Percentiles rank a stretch among this genome's conserved stretches.
These are phyloP conservation scores for Flaveria brownii DNA, from an alignment of 129 eudicot species.

Conservation along the genomic window DNA sequence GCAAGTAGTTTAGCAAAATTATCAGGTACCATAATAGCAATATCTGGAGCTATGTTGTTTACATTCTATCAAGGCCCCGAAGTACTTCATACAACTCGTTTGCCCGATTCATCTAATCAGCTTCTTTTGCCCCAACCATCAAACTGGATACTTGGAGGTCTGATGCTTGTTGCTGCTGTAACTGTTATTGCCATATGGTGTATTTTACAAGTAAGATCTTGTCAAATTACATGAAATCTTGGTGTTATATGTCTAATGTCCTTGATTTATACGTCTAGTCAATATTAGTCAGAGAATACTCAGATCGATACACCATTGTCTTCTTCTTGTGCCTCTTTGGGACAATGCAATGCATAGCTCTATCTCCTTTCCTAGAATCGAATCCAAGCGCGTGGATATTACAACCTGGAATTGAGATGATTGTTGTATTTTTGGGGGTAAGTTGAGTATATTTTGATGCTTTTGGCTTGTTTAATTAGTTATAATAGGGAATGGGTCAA, in stretches of 20 bases:
- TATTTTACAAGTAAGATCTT: constrained; percentile 28
- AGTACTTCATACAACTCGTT: background rate
- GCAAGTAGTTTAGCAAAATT: constrained; percentile 43
- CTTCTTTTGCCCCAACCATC: constrained; percentile 18
- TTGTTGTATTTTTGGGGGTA: constrained; percentile 24
- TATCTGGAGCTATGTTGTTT: constrained; percentile 46
- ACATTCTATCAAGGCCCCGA: constrained; percentile 44
- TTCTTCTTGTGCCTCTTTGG: constrained; percentile 29
- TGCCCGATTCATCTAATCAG: background rate
- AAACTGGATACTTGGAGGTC: constrained; percentile 31
- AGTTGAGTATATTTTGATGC: background rate
- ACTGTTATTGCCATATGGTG: background rate
- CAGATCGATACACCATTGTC: constrained; percentile 24
- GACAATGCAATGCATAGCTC: constrained; percentile 10
- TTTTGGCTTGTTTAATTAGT: background rate
- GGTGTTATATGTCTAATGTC: too few species aligned
- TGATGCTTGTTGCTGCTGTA: background rate
- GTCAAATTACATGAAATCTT: background rate
- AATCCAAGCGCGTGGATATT: constrained; percentile 28
- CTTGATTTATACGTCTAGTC: constrained; percentile 6
- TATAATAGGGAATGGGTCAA: too few species aligned
- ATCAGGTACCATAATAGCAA: constrained; percentile 42
- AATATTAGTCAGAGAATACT: constrained; percentile 17
- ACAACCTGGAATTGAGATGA: constrained; percentile 17
- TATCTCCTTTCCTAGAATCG: constrained; percentile 14